Conservation (phyloP, 495 filamentous ascomycete species). For the Baudoinia panamericana region DNA sequence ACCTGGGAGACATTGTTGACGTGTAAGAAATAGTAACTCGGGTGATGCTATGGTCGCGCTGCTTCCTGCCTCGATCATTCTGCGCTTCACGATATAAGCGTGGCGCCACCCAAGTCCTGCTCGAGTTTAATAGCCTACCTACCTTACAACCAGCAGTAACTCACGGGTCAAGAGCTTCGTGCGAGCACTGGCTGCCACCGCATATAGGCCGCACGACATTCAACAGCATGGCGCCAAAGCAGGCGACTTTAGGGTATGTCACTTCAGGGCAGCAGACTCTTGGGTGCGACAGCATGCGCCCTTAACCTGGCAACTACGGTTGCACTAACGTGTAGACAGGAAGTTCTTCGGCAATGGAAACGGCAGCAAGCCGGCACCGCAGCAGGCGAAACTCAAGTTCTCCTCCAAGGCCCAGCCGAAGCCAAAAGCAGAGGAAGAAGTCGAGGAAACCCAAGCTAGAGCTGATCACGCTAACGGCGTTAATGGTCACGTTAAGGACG, state of each 20-base stretch:
- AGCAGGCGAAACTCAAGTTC: slow-evolving; percentile 45
- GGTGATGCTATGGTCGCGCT: slow-evolving; percentile 19
- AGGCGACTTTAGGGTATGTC: slow-evolving; percentile 90
- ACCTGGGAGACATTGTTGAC: no score
- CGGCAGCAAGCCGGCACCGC: slow-evolving; percentile 41
- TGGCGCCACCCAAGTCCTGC: slow-evolving; percentile 1
- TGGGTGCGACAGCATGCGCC: slow-evolving; percentile 48
- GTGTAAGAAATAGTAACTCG: no score
- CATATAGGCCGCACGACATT: slow-evolving; percentile 2
- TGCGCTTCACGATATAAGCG: slow-evolving; percentile 10
- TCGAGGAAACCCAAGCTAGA: slow-evolving; percentile 25
- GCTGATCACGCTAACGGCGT: slow-evolving; percentile 20
- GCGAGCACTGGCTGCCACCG: slow-evolving; percentile 5
- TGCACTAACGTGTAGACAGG: slow-evolving; percentile 29
- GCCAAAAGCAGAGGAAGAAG: slow-evolving; percentile 26
- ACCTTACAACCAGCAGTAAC: neutral
- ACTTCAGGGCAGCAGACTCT: slow-evolving; percentile 65
- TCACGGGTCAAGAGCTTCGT: slow-evolving; percentile 4
- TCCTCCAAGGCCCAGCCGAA: slow-evolving; percentile 19
- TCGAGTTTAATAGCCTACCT: slow-evolving; percentile 8
- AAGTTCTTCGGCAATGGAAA: slow-evolving; percentile 56
- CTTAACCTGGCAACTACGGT: slow-evolving; percentile 4
- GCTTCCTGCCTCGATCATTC: slow-evolving; percentile 8
- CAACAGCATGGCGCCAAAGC: slow-evolving; percentile 39
- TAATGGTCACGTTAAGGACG: slow-evolving; percentile 11